phyloP scores from a whole-genome alignment of 2,329 filamentous ascomycete species.

The Colletotrichum simmondsii region DNA sequence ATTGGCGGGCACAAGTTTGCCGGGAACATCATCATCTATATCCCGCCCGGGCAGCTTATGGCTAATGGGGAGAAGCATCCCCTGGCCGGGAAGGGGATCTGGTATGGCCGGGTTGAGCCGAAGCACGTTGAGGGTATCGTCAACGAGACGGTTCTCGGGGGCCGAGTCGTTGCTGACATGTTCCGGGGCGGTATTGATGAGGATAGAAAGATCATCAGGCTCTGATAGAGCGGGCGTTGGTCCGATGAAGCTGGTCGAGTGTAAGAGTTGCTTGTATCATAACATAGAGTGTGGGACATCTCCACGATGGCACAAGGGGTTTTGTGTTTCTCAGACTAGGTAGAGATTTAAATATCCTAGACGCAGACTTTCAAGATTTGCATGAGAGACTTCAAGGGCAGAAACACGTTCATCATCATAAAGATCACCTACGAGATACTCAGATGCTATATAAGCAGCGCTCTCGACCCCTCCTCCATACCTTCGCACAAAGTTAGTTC shows the following conservation, averaged over 20 bases:
- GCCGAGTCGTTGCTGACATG: conserved; percentile 75
- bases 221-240: conserved; percentile 37
- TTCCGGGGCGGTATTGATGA: conserved; percentile 76
- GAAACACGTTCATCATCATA: not conserved
- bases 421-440: not conserved
- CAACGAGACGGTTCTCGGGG: conserved; percentile 73
- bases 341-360: not conserved
- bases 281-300: not conserved
- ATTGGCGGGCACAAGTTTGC: conserved; percentile 89
- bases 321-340: not conserved
- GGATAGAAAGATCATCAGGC: conserved; percentile 62
- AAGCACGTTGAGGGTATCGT: conserved; percentile 82
- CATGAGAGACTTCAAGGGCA: not conserved
- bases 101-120: conserved; percentile 84
- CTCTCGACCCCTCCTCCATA: not conserved
- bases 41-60: conserved; percentile 66
- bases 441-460: not conserved
- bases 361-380: not conserved
- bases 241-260: not conserved
- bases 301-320: not conserved
- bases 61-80: conserved; percentile 60
- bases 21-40: conserved; percentile 84
- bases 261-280: conserved; percentile 11
- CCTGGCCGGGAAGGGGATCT: conserved; percentile 78
- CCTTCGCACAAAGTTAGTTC: no score